These are phyloP conservation scores for Phaeosphaeria sp. DNA, from an alignment of 2,329 filamentous ascomycete genomes.

Conservation along the genomic window DNA sequence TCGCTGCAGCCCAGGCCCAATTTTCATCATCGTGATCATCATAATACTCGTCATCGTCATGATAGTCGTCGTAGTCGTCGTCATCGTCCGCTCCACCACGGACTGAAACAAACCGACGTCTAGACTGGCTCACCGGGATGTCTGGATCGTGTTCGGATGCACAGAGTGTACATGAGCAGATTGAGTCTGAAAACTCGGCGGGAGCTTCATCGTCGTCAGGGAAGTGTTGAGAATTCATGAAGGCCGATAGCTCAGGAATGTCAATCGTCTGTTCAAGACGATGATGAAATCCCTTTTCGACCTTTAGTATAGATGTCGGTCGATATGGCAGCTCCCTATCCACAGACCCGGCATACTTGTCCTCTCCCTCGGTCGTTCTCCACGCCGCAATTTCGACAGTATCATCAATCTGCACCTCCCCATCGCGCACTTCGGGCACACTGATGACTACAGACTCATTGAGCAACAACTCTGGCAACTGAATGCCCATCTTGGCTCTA, in stretches of 20 bases:
- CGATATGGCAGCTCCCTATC: not conserved
- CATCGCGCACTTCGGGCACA: conserved; percentile 5
- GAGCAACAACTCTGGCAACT: conserved; percentile 11
- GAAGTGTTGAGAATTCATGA: not conserved
- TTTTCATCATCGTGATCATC: not conserved
- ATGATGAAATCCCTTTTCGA: not conserved
- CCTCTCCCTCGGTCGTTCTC: not conserved
- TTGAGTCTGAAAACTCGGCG: not conserved
- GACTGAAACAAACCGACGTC: not conserved
- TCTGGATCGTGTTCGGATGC: not conserved
- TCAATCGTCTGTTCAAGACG: not conserved
- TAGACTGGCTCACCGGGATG: not conserved
- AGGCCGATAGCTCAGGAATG: not conserved
- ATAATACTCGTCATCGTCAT: not conserved
- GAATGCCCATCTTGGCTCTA: conserved; percentile 13
- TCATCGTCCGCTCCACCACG: not conserved
- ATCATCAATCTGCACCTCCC: not conserved
- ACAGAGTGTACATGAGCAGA: not conserved
- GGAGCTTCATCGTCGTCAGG: not conserved
- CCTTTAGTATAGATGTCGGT: not conserved
- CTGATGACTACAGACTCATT: conserved; percentile 13
- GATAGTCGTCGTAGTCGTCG: not conserved
- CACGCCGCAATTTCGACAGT: not conserved
- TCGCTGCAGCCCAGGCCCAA: not conserved
- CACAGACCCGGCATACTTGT: not conserved